Evolutionary conservation across 306 rosid genomes (phyloP), one percentile per base, ranked within the genome.

Genomic region (Cajanus cajan): DNA sequence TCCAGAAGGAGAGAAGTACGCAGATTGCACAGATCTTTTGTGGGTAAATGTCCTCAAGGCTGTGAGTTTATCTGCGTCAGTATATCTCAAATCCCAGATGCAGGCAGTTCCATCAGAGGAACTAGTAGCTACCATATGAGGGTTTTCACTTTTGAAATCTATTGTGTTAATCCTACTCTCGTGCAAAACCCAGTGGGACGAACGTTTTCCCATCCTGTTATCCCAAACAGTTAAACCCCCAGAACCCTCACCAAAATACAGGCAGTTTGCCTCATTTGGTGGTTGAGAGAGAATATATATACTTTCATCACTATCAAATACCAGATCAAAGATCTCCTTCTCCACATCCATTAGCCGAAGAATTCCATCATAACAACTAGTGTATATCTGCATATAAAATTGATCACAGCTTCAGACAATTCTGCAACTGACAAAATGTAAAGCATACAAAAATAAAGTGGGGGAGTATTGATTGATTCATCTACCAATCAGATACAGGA

Each of bases 1-100:
- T 81, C 98, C 98, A 75, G 92, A 91, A 68, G 97, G 98, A n/a
- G 98, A 93, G 81, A 95, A 95, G 74, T 83, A 91, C 8, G 98
- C 99, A 41, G 99, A 93, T 21, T 95, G 93, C 71, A 91, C 88
- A 67, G 96, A 85, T 71, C 83, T 87, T 79, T 80, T 41, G 85
- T 89, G 98, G 34, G 79, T 66, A 68, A 91, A 75, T 28, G 85
- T 90, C 82, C 50, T 80, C 78, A 95, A 84, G 37, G 84, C 81
- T 39, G 79, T 71, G 57, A 79, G 90, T 71, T 89, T 88, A 47
- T 73, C 66, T 2, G 55, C 83, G 62, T 64, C 40, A 31, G 66
- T 70, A 64, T 68, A 82, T 88, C 97, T 91, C 87, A 95, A 87
- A 83, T 95, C 99, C 99, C 99, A 95, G 54, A 89, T 87, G 87